Conservation (phyloP, 2,329 filamentous ascomycete genomes). For the Sphaerulina populicola region DNA sequence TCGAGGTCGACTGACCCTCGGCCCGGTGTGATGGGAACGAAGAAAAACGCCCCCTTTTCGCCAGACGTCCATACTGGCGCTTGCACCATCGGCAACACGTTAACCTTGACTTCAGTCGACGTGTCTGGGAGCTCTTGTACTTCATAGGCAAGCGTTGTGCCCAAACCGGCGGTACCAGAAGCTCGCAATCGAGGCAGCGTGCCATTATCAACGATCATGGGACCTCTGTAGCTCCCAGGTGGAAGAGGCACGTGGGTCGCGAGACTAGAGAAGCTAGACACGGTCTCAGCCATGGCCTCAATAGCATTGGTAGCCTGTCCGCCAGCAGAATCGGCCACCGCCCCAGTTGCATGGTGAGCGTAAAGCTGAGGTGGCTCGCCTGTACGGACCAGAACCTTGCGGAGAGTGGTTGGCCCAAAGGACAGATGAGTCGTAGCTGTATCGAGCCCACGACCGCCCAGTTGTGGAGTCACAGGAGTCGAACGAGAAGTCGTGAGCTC, state of each 20-base stretch:
- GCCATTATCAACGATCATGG: neutral
- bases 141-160: neutral
- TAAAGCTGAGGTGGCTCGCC: too few species aligned
- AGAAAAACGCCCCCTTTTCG: constrained; percentile 1
- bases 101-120: neutral
- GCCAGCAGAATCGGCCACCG: neutral
- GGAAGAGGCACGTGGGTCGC: neutral
- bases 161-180: neutral
- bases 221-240: neutral
- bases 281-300: neutral
- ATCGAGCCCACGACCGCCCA: neutral
- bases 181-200: neutral
- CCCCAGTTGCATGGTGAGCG: neutral
- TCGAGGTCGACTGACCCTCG: neutral
- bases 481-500: neutral
- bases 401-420: neutral
- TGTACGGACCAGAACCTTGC: neutral
- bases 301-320: neutral
- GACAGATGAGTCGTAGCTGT: neutral
- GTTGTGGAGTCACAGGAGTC: neutral
- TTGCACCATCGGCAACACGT: neutral
- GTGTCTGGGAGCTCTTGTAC: neutral
- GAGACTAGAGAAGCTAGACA: neutral
- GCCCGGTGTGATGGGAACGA: neutral
- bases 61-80: constrained; percentile 1